Percentiles rank a stretch among this genome's conserved stretches.
phyloP scores from a whole-genome alignment of 2,329 filamentous ascomycete genomes.

The Aspergillaceae sp. region DNA sequence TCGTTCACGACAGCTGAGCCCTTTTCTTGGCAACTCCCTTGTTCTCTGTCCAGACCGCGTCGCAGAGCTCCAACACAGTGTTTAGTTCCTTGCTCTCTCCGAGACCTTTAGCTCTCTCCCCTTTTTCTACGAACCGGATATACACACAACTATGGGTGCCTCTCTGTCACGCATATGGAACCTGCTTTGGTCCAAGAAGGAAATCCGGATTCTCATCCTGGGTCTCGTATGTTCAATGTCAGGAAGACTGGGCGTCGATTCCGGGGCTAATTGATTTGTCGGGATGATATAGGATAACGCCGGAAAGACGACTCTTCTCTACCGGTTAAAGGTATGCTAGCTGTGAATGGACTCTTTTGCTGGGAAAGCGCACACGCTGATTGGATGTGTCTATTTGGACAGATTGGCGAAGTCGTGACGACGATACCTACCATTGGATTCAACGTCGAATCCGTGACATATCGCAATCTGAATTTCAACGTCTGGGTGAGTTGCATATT shows the following conservation, averaged over 20 bases:
- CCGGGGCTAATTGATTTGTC: slow-evolving; percentile 8
- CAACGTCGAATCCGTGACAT: slow-evolving; percentile 97
- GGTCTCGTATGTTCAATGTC: slow-evolving; percentile 61
- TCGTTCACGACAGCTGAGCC: not conserved
- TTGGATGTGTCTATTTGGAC: slow-evolving; percentile 9
- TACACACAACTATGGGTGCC: slow-evolving; percentile 41
- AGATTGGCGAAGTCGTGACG: slow-evolving; percentile 98
- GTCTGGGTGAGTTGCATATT: slow-evolving; percentile 65
- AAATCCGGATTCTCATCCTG: slow-evolving; percentile 91
- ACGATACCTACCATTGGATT: slow-evolving; percentile 99
- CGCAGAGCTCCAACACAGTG: too few species aligned
- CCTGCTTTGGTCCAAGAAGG: slow-evolving; percentile 86
- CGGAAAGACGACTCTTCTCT: slow-evolving; percentile 93
- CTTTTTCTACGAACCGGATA: slow-evolving; percentile 10
- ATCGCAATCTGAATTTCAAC: slow-evolving; percentile 97
- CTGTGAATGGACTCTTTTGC: not conserved
- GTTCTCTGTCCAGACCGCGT: too few species aligned
- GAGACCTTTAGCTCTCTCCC: not conserved
- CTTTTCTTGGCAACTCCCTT: not conserved
- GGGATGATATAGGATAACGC: slow-evolving; percentile 69
- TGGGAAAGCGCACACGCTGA: slow-evolving; percentile 1
- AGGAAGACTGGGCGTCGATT: slow-evolving; percentile 2
- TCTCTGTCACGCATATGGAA: slow-evolving; percentile 55
- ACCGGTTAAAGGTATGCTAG: slow-evolving; percentile 73
- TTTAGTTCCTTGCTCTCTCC: not conserved